Base-by-base conservation (phyloP, 2,329 filamentous ascomycete species). In the Cercospora zeae-maydis region DNA sequence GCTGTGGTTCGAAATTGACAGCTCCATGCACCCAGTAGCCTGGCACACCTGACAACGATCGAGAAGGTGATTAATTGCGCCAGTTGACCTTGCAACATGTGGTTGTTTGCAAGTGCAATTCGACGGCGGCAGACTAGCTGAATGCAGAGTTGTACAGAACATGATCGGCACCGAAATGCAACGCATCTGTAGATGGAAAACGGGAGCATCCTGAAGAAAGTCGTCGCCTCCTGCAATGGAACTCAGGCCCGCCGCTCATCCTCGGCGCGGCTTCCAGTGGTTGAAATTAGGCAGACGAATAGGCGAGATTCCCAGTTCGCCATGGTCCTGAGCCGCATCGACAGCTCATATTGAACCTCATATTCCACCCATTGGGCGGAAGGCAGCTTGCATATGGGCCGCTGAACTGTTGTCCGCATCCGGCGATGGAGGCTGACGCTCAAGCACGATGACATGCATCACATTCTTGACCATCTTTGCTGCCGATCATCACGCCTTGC, bases 361-460 rank as follows among this genome's bases (percentile, higher is more conserved):
- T 30, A 49, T 37, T 54, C 58, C 54, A 49, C 53, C 60, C 62
- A 55, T 30, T 56, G 62, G 59, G 39, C 57, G 61, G 58, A 55
- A 45, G 58, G 62, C 24, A 62, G 37, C 36, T 16, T 61, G 64
- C 61, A 62, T 54, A 42, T 57, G 47, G 45, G 58, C 59, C 57
- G 63, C 34, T 56, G 61, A 68, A 68, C 64, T 66, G 60, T 64
- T 67, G 66, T 61, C 34, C 53, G 58, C 58, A 63, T 58, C 64
- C 64, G 63, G 45, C 10, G 27, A 52, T 21, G n/a, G 27, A 33
- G 49, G 63, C 30, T 61, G 60, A 63, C 59, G 47, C 53, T 62
- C 57, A 59, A 52, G 57, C 59, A 42, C 47, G 56, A 64, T 58
- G 49, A 59, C 53, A 61, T 58, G 56, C 59, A 57, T 31, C 42